A percentile compares a stretch with the other conserved stretches of the same genome.
phyloP scores from a whole-genome alignment of 352 stramenopile genomes.

The Albugo candida region DNA sequence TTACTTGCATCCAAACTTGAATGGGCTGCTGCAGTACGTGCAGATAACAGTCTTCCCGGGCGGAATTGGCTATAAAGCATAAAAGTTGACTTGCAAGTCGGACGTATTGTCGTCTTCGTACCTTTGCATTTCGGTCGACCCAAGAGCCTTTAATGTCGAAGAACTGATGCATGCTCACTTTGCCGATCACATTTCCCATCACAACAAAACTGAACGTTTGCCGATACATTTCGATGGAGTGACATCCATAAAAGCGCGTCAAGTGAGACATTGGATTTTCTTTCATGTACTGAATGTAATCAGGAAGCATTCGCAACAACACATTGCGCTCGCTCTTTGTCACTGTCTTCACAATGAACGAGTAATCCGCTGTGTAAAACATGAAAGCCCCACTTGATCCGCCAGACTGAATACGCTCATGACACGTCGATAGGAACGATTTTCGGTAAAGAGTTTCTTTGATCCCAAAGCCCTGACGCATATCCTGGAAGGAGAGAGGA shows the following conservation, averaged over 20 bases:
- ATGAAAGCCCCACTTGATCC: slow-evolving; percentile 81
- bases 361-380: slow-evolving; percentile 79
- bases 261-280: slow-evolving; percentile 56
- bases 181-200: slow-evolving; percentile 78
- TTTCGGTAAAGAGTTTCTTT: slow-evolving; percentile 54
- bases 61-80: slow-evolving; percentile 26
- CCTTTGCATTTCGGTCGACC: slow-evolving; percentile 67
- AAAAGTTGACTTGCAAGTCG: neutral
- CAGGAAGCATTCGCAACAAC: slow-evolving; percentile 62
- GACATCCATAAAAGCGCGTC: slow-evolving; percentile 78
- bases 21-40: slow-evolving; percentile 68
- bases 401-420: slow-evolving; percentile 63
- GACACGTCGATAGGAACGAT: slow-evolving; percentile 60
- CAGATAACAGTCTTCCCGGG: slow-evolving; percentile 68
- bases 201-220: slow-evolving; percentile 79
- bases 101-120: slow-evolving; percentile 4
- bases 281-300: slow-evolving; percentile 71
- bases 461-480: slow-evolving; percentile 61
- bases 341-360: slow-evolving; percentile 78
- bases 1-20: slow-evolving; percentile 44
- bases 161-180: slow-evolving; percentile 71
- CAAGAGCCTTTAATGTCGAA: slow-evolving; percentile 85
- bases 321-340: slow-evolving; percentile 56
- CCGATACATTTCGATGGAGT: slow-evolving; percentile 81
- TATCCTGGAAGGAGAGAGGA: slow-evolving; percentile 46